Evolutionary conservation across 2,329 filamentous ascomycete genomes (phyloP).

Genomic region (Stromatinia cepivora): DNA sequence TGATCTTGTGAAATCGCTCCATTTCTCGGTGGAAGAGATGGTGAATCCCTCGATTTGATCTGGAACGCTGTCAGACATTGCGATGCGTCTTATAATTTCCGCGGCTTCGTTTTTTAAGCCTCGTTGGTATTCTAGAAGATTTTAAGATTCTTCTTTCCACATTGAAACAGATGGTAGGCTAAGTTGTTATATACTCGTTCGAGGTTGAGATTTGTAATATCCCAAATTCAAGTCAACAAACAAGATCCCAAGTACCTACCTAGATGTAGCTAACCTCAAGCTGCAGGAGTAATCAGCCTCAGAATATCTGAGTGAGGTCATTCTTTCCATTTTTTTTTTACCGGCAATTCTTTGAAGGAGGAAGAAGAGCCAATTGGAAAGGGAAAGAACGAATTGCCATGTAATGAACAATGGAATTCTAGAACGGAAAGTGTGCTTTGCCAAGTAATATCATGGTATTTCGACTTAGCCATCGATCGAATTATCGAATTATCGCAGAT

Average conservation of each 20-base stretch:
- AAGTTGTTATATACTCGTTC: neutral
- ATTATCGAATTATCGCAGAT: neutral
- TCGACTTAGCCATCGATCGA: neutral
- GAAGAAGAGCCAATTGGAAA: neutral
- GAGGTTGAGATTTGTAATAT: neutral
- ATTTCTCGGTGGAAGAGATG: slow-evolving; percentile 43
- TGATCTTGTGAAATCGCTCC: slow-evolving; percentile 34
- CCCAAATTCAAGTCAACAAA: neutral
- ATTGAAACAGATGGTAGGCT: neutral
- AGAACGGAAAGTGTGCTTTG: neutral
- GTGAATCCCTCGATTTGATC: slow-evolving; percentile 63
- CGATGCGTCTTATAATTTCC: neutral
- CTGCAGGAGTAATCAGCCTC: neutral
- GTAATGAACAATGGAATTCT: neutral
- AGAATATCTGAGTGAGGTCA: neutral
- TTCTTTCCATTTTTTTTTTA: neutral
- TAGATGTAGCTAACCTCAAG: neutral
- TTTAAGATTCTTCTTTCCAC: neutral
- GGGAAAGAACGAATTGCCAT: neutral
- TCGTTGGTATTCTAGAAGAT: too few species aligned
- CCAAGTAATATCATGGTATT: neutral
- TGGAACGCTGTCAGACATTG: slow-evolving; percentile 39
- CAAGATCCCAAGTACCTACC: neutral
- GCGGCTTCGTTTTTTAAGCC: fast-evolving
- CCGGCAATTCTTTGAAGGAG: neutral